Conservation (phyloP, 345 rosid species). For the Pistacia integerrima region DNA sequence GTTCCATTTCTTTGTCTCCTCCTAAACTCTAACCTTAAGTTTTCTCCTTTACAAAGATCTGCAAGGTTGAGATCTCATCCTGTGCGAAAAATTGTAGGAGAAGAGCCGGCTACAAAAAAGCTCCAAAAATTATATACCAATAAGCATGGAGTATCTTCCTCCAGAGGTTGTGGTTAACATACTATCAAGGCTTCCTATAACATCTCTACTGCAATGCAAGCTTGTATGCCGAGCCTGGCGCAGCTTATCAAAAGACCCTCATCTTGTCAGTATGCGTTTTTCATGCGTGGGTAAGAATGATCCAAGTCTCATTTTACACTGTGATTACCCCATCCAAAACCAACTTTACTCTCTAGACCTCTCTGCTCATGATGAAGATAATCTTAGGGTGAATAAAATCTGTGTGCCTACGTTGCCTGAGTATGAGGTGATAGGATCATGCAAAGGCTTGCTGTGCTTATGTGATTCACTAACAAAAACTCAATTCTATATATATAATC, state of each 20-base stretch:
- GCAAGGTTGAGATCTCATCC: background rate
- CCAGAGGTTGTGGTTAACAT: conserved; percentile 58
- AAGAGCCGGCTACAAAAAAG: too few species aligned
- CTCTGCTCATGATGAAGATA: background rate
- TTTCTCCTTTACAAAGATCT: too few species aligned
- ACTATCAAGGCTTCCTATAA: conserved; percentile 60
- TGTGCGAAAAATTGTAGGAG: background rate
- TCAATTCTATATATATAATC: conserved; percentile 36
- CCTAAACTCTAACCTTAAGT: too few species aligned
- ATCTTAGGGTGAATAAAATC: conserved; percentile 30
- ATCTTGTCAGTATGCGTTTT: conserved; percentile 21
- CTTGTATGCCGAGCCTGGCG: conserved; percentile 57
- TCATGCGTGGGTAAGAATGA: conserved; percentile 15
- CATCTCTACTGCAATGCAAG: conserved; percentile 53
- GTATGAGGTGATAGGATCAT: conserved; percentile 48
- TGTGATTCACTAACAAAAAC: conserved; percentile 30
- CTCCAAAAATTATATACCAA: background rate
- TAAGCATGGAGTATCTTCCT: conserved; percentile 55
- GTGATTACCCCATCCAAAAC: conserved; percentile 41
- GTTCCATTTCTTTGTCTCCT: too few species aligned
- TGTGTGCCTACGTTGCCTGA: conserved; percentile 34
- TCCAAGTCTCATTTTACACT: conserved; percentile 45
- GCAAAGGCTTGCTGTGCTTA: conserved; percentile 46
- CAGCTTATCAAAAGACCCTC: conserved; percentile 25
- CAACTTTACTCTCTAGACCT: conserved; percentile 42